phyloP scores from a whole-genome alignment of 2,329 filamentous ascomycete species.

The Clonostachys solani region DNA sequence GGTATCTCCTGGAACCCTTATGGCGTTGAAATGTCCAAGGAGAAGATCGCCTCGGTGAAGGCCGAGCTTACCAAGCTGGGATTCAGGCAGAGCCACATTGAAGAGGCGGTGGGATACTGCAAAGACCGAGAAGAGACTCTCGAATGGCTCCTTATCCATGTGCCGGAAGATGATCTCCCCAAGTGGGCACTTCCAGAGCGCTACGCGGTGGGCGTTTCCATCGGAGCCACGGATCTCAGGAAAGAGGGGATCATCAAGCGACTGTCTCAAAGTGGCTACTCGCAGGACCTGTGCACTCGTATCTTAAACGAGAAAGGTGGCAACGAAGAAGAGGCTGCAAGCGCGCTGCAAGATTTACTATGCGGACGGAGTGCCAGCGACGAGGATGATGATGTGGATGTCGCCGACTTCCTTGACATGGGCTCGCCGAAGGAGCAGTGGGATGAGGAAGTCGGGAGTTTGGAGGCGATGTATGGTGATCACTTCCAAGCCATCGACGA shows the following conservation, averaged over 20 bases:
- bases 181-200: conserved; percentile 87
- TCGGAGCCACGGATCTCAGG: conserved; percentile 77
- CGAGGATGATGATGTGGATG: conserved; percentile 22
- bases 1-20: conserved; percentile 87
- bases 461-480: conserved; percentile 84
- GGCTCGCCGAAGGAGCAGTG: conserved; percentile 62
- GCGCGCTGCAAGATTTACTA: conserved; percentile 63
- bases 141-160: conserved; percentile 94
- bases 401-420: conserved; percentile 39
- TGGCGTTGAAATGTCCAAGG: conserved; percentile 57
- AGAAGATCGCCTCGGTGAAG: conserved; percentile 56
- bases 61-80: conserved; percentile 73
- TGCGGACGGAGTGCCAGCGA: conserved; percentile 9
- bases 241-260: conserved; percentile 80
- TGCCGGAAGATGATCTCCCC: conserved; percentile 95
- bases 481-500: conserved; percentile 58
- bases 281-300: conserved; percentile 76
- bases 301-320: conserved; percentile 65
- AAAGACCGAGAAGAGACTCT: conserved; percentile 89
- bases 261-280: conserved; percentile 79
- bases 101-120: conserved; percentile 83
- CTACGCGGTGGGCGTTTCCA: conserved; percentile 84
- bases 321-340: conserved; percentile 74
- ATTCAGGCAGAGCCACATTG: conserved; percentile 83
- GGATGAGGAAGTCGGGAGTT: conserved; percentile 78